A percentile compares a stretch with the other conserved stretches of the same genome.
phyloP scores from a whole-genome alignment of 306 rosid genomes.

The Gynostemma pentaphyllum region DNA sequence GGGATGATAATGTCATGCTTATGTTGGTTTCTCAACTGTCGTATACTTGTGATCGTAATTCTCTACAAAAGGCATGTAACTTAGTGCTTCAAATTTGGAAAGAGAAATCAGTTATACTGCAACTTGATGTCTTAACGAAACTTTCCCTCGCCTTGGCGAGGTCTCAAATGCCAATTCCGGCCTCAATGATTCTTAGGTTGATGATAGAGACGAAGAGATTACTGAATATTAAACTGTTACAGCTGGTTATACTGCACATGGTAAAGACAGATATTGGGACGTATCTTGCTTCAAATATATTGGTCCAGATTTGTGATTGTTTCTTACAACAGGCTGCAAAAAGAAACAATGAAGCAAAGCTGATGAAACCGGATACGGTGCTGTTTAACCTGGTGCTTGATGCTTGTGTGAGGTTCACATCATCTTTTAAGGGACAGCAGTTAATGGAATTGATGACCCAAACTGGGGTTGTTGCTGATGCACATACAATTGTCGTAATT shows the following conservation, averaged over 20 bases:
- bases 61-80: conserved; percentile 48
- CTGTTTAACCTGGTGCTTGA: conserved; percentile 71
- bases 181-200: conserved; percentile 40
- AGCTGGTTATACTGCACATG: conserved; percentile 45
- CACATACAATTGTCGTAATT: conserved; percentile 45
- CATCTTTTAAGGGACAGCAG: conserved; percentile 46
- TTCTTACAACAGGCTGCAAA: conserved; percentile 25
- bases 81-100: conserved; percentile 37
- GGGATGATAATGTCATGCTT: conserved; percentile 28
- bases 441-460: conserved; percentile 50
- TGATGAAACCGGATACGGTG: conserved; percentile 39
- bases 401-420: conserved; percentile 65
- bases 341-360: conserved; percentile 20
- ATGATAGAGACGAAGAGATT: conserved; percentile 35
- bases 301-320: conserved; percentile 44
- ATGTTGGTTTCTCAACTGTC: conserved; percentile 45
- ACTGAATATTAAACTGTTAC: conserved; percentile 42
- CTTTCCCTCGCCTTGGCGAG: conserved; percentile 60
- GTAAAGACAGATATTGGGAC: conserved; percentile 66
- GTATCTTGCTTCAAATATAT: conserved; percentile 46
- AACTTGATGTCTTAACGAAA: conserved; percentile 38
- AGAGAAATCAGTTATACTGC: conserved; percentile 42
- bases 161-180: conserved; percentile 45
- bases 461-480: conserved; percentile 53
- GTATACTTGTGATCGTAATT: conserved; percentile 39